Conservation (phyloP, 1,284 basidiomycete genomes). For the Microbotryum silenes-acaulis region DNA sequence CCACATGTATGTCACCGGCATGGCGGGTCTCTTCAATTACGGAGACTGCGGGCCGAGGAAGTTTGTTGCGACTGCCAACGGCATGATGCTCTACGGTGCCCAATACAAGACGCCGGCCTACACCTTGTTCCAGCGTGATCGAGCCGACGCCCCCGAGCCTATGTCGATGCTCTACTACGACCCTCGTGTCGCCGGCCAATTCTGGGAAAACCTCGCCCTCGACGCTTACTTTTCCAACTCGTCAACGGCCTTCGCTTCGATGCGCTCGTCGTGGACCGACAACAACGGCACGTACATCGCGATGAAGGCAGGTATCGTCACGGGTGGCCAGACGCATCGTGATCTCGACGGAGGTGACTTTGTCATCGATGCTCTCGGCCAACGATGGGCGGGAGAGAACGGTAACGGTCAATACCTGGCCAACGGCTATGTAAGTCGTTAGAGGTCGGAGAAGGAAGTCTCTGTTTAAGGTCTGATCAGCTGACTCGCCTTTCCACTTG, state of each 20-base stretch:
- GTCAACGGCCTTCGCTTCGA: slow-evolving; percentile 74
- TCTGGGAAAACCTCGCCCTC: slow-evolving; percentile 74
- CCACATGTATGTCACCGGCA: slow-evolving; percentile 81
- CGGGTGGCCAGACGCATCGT: slow-evolving; percentile 43
- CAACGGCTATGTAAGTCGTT: slow-evolving; percentile 31
- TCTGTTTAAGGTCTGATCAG: neutral
- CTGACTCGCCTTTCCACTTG: slow-evolving; percentile 1
- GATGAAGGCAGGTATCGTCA: slow-evolving; percentile 71
- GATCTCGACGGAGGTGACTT: slow-evolving; percentile 53
- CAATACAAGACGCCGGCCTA: slow-evolving; percentile 58
- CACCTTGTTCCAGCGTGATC: slow-evolving; percentile 84
- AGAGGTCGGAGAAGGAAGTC: neutral
- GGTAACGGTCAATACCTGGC: slow-evolving; percentile 76
- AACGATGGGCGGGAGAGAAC: slow-evolving; percentile 89
- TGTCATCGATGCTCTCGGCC: slow-evolving; percentile 85
- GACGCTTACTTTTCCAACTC: slow-evolving; percentile 69
- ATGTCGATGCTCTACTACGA: slow-evolving; percentile 96
- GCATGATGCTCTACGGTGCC: slow-evolving; percentile 61
- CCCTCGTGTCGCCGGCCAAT: slow-evolving; percentile 68
- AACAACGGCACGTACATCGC: slow-evolving; percentile 71
- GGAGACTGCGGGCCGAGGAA: slow-evolving; percentile 95
- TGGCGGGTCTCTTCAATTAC: slow-evolving; percentile 79
- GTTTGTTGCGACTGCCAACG: slow-evolving; percentile 67
- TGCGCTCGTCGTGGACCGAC: slow-evolving; percentile 88
- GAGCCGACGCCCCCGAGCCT: slow-evolving; percentile 73